phyloP scores from a whole-genome alignment of 2,329 filamentous ascomycete genomes.

The Botrytis pseudocinerea region DNA sequence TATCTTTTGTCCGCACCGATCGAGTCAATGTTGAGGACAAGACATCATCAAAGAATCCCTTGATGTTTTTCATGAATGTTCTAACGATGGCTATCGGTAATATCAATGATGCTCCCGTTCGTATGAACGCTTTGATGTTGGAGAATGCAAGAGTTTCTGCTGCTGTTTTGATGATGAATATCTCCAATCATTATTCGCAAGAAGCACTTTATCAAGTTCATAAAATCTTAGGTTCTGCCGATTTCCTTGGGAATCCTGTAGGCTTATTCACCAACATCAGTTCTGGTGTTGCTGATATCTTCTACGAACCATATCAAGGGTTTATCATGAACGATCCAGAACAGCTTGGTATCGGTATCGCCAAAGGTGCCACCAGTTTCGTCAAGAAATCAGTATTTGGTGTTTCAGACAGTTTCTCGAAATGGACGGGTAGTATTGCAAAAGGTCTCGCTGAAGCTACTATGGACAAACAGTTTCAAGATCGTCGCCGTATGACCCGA shows the following conservation, averaged over 20 bases:
- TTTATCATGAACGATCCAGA: constrained; percentile 90
- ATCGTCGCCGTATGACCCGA: constrained; percentile 88
- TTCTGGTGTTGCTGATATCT: constrained; percentile 95
- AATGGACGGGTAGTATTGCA: constrained; percentile 94
- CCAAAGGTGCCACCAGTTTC: constrained; percentile 94
- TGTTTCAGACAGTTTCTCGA: constrained; percentile 94
- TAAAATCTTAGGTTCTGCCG: constrained; percentile 93
- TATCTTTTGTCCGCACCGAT: constrained; percentile 96
- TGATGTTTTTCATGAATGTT: constrained; percentile 99
- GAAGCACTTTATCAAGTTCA: constrained; percentile 95
- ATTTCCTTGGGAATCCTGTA: constrained; percentile 96
- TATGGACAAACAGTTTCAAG: constrained; percentile 97
- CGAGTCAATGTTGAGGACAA: constrained; percentile 95
- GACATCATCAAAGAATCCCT: constrained; percentile 82
- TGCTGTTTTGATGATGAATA: constrained; percentile 77
- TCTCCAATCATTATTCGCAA: constrained; percentile 94
- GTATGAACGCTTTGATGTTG: constrained; percentile 88
- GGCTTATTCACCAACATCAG: constrained; percentile 98
- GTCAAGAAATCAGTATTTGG: constrained; percentile 99
- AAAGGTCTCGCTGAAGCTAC: constrained; percentile 95
- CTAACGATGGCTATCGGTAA: constrained; percentile 99
- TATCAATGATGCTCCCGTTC: constrained; percentile 94
- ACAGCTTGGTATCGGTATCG: constrained; percentile 91
- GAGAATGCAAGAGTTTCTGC: constrained; percentile 94
- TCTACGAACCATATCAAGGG: constrained; percentile 98